Evolutionary conservation across 345 rosid genomes (phyloP), one percentile per base, ranked within the genome.

Genomic region (Arabis alpina): DNA sequence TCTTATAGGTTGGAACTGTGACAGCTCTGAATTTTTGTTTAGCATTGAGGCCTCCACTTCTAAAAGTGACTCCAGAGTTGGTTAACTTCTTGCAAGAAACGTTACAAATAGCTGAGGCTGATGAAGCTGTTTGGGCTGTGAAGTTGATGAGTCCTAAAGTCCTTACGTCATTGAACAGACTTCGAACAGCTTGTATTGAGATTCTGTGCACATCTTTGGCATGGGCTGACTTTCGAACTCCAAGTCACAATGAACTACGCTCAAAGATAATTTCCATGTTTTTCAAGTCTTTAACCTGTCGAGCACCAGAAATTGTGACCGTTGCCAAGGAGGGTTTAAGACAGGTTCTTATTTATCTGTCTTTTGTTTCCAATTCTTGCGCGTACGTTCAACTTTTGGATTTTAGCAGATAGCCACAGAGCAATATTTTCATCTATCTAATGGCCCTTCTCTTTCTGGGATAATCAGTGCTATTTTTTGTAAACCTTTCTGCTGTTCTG

Each of bases 281-380:
- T 80, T 94, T 94, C 83, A 94, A 91, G 83, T 94, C 96, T 48
- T 81, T 94, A 84, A 94, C 97, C 2, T 86, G 97, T 71, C 86
- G 89, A 42, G 88, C 92, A 13, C 89, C 95, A 45, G 99, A 94
- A 86, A 84, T 94, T 84, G 99, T 91, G 76, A 89, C 86, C 54
- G 99, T 91, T 83, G 96, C 99, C 30, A 94, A 94, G 81, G 99
- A 94, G 77, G 97, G 97, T 53, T 80, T 94, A 55, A 83, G 99
- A 70, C 99, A 94, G 99, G 99, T 76, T 56, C 66, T 0, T 69
- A 42, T 48, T 66, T 73, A 42, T 65, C 45, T 58, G 69, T 36
- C 64, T 66, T 52, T 36, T 74, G 41, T 51, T 66, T 74, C 40
- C 67, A 41, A n/a, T 57, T 57, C 66, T 32, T 49, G 43, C 51